These are phyloP conservation scores for Corymbia citriodora DNA, from an alignment of 441 rosid species.

Conservation along the genomic window DNA sequence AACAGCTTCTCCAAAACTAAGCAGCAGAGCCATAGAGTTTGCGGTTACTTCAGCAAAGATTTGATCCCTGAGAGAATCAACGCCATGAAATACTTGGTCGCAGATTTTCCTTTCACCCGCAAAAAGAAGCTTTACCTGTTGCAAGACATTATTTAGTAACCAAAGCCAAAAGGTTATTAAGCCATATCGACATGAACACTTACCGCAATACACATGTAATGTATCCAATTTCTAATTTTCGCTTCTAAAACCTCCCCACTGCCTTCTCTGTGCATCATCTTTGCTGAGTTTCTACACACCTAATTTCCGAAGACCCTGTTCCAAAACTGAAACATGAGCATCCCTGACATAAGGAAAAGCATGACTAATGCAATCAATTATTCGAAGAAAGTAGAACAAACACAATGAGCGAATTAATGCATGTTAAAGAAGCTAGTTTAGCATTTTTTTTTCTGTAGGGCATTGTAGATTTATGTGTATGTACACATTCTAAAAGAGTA, in stretches of 20 bases:
- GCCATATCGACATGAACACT: constrained; percentile 12
- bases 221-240: constrained; percentile 96
- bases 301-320: constrained; percentile 77
- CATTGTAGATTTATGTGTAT: not conserved
- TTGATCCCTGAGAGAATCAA: constrained; percentile 70
- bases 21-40: constrained; percentile 66
- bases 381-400: not conserved
- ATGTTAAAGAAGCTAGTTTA: not conserved
- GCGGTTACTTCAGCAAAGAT: constrained; percentile 83
- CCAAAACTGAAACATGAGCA: constrained; percentile 80
- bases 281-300: constrained; percentile 93
- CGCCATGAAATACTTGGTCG: constrained; percentile 72
- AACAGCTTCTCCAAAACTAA: constrained; percentile 90
- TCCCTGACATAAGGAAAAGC: constrained; percentile 45
- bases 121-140: constrained; percentile 84
- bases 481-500: not conserved
- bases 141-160: constrained; percentile 10
- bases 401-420: not conserved
- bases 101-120: constrained; percentile 84
- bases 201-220: constrained; percentile 92
- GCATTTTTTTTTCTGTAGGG: not conserved
- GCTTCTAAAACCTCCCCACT: constrained; percentile 96
- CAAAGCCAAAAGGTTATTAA: not conserved
- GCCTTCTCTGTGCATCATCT: constrained; percentile 98
- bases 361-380: not conserved